These are phyloP conservation scores for Leavenworthia alabamica DNA, from an alignment of 345 rosid genomes.

Conservation along the genomic window DNA sequence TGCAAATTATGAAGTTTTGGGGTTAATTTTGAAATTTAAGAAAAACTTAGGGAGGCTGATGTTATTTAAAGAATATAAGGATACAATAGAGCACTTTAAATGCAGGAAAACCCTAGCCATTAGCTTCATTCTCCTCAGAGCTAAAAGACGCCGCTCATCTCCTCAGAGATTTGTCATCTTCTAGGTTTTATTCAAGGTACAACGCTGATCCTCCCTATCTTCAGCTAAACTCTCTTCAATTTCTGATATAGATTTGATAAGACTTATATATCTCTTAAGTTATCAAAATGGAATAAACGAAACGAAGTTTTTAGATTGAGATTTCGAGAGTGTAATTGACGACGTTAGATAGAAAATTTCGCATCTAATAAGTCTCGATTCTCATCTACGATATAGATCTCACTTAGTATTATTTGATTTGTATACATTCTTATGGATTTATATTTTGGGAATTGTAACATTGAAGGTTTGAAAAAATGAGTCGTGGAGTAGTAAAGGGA, in stretches of 20 bases:
- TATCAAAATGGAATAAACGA: too few species aligned
- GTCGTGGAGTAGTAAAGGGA: constrained; percentile 35
- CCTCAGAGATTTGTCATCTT: too few species aligned
- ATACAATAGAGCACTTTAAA: constrained; percentile 15
- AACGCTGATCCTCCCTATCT: background rate
- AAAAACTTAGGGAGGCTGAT: background rate
- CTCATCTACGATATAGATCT: too few species aligned
- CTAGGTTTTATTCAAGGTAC: constrained; percentile 24
- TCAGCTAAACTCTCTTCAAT: background rate
- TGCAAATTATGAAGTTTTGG: background rate
- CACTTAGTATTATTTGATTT: too few species aligned
- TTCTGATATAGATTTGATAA: background rate
- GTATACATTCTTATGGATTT: background rate
- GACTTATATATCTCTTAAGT: background rate
- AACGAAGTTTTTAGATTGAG: background rate
- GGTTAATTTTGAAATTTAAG: background rate
- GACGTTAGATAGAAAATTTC: background rate
- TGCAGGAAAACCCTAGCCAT: constrained; percentile 10
- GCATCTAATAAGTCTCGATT: background rate
- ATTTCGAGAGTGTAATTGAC: too few species aligned
- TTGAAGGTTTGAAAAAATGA: constrained; percentile 28
- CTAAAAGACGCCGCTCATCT: constrained; percentile 25
- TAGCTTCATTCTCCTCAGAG: background rate
- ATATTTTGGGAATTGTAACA: background rate
- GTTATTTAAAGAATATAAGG: constrained; percentile 6